These are phyloP conservation scores for Porphyrellus cyaneotinctus DNA, from an alignment of 768 basidiomycete species.

Conservation along the genomic window DNA sequence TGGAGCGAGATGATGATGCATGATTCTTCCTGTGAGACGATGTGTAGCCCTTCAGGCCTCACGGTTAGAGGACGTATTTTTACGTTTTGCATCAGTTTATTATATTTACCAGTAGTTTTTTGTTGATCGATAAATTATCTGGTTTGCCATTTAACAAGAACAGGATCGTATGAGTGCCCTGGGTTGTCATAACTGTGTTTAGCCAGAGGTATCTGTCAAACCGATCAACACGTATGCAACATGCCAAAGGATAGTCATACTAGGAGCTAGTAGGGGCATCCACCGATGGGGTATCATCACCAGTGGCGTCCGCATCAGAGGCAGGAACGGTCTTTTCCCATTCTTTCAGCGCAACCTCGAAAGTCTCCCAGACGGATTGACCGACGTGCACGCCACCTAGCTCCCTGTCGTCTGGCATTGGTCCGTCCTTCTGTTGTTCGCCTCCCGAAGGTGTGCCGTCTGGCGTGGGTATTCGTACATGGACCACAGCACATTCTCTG, in stretches of 20 bases:
- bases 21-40: constrained; percentile 4
- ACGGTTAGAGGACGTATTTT: not conserved
- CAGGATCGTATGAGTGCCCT: not conserved
- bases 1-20: constrained; percentile 28
- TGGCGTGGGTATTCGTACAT: constrained; percentile 36
- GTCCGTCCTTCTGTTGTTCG: constrained; percentile 31
- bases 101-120: constrained; percentile 22
- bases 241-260: not conserved
- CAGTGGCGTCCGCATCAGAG: constrained; percentile 18
- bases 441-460: constrained; percentile 16
- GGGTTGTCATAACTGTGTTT: not conserved
- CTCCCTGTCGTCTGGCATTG: constrained; percentile 60
- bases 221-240: not conserved
- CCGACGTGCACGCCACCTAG: constrained; percentile 68
- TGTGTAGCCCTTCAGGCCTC: not conserved
- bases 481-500: constrained; percentile 67
- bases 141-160: not conserved
- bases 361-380: constrained; percentile 71
- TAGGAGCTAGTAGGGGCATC: constrained; percentile 21
- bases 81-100: constrained; percentile 21
- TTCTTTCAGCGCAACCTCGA: constrained; percentile 59
- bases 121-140: constrained; percentile 25
- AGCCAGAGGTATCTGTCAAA: not conserved
- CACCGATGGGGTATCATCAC: constrained; percentile 23
- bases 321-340: constrained; percentile 50